Evolutionary conservation across 176 grass and related monocot species (phyloP).

Genomic region (Oryza brachyantha): DNA sequence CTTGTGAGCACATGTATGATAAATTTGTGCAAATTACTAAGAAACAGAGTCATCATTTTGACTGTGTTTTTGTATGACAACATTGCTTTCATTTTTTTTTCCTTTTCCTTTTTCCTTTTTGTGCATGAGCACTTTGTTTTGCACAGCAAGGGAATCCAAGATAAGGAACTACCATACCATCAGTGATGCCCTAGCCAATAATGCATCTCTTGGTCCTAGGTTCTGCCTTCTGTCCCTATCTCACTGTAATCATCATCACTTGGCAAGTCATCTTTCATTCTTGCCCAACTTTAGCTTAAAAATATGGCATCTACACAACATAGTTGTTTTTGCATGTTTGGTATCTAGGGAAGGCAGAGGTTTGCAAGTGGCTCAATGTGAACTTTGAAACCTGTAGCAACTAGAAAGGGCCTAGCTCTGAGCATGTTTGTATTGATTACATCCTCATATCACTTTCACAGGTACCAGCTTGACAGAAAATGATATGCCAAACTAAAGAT

Average conservation of each 20-base stretch:
- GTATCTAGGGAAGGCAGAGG: constrained; percentile 35
- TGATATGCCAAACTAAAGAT: constrained; percentile 26
- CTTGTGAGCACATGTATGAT: neutral
- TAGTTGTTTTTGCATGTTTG: constrained; percentile 13
- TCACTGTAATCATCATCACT: constrained; percentile 16
- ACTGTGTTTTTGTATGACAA: neutral
- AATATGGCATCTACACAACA: constrained; percentile 18
- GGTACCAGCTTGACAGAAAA: constrained; percentile 14
- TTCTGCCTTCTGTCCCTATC: constrained; percentile 25
- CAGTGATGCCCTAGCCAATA: constrained; percentile 21
- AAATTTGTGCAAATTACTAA: neutral
- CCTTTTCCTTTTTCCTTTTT: constrained; percentile 7
- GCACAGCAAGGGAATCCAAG: constrained; percentile 40
- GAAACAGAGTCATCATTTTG: neutral
- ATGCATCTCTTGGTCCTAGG: constrained; percentile 35
- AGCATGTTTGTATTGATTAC: constrained; percentile 8
- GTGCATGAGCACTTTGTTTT: constrained; percentile 30
- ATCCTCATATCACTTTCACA: constrained; percentile 29
- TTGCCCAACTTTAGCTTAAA: constrained; percentile 40
- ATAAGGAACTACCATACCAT: constrained; percentile 13
- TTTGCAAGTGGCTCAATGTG: constrained; percentile 42
- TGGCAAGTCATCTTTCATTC: constrained; percentile 23
- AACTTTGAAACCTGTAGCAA: constrained; percentile 8
- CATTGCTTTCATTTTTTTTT: neutral
- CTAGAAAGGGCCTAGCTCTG: constrained; percentile 17